A percentile compares a stretch with the other conserved stretches of the same genome.
These are phyloP conservation scores for Agaricales sp. DNA, from an alignment of 1,284 basidiomycete genomes.

Conservation along the genomic window DNA sequence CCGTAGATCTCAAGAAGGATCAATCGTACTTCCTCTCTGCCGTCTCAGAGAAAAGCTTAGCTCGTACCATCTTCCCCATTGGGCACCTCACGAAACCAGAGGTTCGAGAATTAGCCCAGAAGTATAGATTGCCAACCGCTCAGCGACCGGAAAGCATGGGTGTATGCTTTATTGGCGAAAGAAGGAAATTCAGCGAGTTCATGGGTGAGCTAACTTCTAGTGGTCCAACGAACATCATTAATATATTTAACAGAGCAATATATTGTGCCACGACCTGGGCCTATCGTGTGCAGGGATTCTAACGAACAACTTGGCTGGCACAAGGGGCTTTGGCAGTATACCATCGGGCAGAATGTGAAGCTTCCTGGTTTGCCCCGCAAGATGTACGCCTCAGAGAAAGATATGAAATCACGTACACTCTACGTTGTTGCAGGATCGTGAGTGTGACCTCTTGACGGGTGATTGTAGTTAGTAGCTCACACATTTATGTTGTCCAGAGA, in stretches of 20 bases:
- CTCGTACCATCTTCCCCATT: conserved; percentile 73
- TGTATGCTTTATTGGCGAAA: conserved; percentile 91
- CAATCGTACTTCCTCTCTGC: conserved; percentile 92
- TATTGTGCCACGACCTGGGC: conserved; percentile 55
- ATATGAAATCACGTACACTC: conserved; percentile 48
- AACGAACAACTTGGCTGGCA: conserved; percentile 57
- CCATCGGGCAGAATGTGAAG: conserved; percentile 74
- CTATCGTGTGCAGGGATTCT: conserved; percentile 50
- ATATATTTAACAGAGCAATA: conserved; percentile 59
- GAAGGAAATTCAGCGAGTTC: conserved; percentile 65
- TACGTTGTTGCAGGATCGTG: conserved; percentile 71
- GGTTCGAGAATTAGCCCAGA: conserved; percentile 71
- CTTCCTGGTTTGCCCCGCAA: conserved; percentile 52
- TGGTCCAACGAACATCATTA: neutral
- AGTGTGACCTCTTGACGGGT: conserved; percentile 18
- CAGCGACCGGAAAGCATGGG: conserved; percentile 87
- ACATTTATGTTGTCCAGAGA: conserved; percentile 27
- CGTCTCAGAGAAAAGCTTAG: conserved; percentile 54
- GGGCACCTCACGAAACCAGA: conserved; percentile 55
- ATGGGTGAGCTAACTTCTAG: conserved; percentile 38
- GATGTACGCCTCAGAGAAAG: conserved; percentile 76
- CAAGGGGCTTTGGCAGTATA: conserved; percentile 78
- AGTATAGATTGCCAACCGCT: conserved; percentile 67
- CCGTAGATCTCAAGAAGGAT: conserved; percentile 70
- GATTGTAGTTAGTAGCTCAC: neutral